Evolutionary conservation across 208 protist species (phyloP).

Genomic region (Tetramitus jugosus): DNA sequence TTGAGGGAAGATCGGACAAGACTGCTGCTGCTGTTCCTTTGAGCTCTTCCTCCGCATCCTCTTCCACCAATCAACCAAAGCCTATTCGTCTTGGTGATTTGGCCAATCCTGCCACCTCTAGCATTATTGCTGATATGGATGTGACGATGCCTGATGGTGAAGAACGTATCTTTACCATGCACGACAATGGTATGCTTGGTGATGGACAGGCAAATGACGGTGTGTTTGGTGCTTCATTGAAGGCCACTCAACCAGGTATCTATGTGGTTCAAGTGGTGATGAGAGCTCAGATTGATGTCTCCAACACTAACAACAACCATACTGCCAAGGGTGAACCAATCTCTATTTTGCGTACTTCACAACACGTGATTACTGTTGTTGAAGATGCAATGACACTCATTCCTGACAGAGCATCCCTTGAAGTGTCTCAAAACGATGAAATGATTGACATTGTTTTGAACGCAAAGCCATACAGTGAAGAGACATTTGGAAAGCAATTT

Average conservation of each 20-base stretch:
- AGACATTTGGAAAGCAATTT: background rate
- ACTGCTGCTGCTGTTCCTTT: background rate
- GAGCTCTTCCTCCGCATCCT: background rate
- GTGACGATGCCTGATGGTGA: background rate
- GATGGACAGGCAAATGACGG: background rate
- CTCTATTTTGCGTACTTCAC: background rate
- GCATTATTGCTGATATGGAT: background rate
- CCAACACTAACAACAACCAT: background rate
- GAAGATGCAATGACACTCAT: background rate
- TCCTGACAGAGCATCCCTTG: too few species aligned
- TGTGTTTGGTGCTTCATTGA: background rate
- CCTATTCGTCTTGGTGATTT: background rate
- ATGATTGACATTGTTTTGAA: background rate
- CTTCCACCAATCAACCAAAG: background rate
- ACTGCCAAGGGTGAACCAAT: background rate
- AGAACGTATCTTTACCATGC: background rate
- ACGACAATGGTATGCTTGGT: background rate
- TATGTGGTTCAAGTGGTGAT: background rate
- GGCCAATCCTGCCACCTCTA: background rate
- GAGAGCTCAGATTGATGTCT: background rate
- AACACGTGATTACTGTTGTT: constrained; percentile 14
- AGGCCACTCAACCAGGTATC: background rate
- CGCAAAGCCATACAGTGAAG: background rate
- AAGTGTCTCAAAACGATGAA: background rate
- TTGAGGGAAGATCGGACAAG: background rate